Base-by-base conservation (phyloP, 2,329 filamentous ascomycete species). In the Pseudogymnoascus sp. region DNA sequence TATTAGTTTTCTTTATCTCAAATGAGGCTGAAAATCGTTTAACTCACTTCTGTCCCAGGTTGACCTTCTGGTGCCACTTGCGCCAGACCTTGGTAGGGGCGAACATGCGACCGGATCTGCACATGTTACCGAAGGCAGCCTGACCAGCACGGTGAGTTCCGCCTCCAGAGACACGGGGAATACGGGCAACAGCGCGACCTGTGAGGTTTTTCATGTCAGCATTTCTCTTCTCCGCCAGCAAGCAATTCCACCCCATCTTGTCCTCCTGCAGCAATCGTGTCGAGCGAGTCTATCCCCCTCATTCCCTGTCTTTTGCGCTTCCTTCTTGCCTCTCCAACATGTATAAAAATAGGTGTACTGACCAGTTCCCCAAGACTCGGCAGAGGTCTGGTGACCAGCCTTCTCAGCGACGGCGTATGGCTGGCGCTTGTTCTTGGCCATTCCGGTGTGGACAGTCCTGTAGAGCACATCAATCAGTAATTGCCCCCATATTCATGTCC, bases 11-110 rank as follows among this genome's bases (percentile, higher is more conserved):
- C 60, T 32, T 60, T 71, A 66, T 71, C 67, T 62, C 32, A 59
- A 43, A 28, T 12, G 37, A 59, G n/a, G 38, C 64, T 35, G 41
- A 57, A 60, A 65, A 61, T 65, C 5, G 20, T 39, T 22, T 4
- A 20, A 63, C 85, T 79, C 77, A 91, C 90, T 94, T 96, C 87
- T 99, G 94, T 79, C 89, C 89, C 80, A 95, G 86, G 86, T 96
- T 96, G 87, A 99, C 86, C 91, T 97, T 97, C 85, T 97, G 86
- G 86, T 99, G 94, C 95, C 94, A 99, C 85, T 96, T 97, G 79
- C 94, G 87, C 95, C 94, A 99, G 83, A 96, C 89, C 89, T 99
- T 99, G 81, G 94, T 99, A 71, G 94, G 94, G 72, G 94, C 94
- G 83, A 99, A 99, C 94, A 99, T 99, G 83, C 94, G 94, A 84